These are phyloP conservation scores for Linnemannia hyalina DNA, from an alignment of 192 early-diverging fungal genomes.

Conservation along the genomic window DNA sequence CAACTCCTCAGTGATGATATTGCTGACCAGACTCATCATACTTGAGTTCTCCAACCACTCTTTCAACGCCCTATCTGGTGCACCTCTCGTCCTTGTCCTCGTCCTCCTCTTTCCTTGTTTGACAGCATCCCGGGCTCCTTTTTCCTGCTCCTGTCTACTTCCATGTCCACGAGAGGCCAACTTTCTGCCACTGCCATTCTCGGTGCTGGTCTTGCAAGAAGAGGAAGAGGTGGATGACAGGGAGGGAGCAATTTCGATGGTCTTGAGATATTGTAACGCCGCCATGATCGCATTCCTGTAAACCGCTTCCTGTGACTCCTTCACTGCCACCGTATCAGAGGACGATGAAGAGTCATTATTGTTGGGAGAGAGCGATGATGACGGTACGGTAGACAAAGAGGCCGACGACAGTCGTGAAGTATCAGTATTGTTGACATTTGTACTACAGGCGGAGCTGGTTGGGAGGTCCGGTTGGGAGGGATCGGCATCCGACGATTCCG, in stretches of 20 bases:
- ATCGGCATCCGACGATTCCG: background rate
- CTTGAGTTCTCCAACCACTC: conserved; percentile 26
- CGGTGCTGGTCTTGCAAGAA: too few species aligned
- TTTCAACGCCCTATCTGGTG: background rate
- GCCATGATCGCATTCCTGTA: conserved; percentile 24
- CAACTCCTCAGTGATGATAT: background rate
- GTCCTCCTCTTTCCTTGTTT: background rate
- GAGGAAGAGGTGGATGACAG: background rate
- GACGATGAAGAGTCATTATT: too few species aligned
- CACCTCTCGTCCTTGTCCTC: background rate
- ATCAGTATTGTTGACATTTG: too few species aligned
- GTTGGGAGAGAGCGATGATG: too few species aligned
- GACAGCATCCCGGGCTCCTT: background rate
- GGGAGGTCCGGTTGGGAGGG: background rate
- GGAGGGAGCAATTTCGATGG: conserved; percentile 4
- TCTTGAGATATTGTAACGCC: conserved; percentile 26
- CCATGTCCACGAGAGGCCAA: background rate
- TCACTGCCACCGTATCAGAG: too few species aligned
- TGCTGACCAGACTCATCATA: conserved; percentile 12
- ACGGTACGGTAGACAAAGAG: background rate
- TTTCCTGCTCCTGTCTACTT: background rate
- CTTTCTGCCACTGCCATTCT: background rate
- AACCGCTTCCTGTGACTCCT: background rate
- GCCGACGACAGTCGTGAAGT: background rate
- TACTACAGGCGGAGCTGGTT: background rate